phyloP scores from a whole-genome alignment of 305 asterid species.

The Solanum aculeatissimum region DNA sequence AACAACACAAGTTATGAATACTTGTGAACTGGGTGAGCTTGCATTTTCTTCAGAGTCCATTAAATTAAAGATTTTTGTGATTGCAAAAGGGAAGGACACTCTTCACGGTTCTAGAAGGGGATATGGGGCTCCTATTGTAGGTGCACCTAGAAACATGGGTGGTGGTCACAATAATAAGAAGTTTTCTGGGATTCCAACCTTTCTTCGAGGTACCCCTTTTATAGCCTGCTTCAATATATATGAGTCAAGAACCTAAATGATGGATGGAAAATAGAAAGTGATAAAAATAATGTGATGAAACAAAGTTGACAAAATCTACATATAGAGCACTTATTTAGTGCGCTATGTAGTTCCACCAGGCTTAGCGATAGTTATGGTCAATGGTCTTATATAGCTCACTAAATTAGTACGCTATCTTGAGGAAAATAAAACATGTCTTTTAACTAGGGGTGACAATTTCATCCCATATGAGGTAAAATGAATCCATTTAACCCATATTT shows the following conservation, averaged over 20 bases:
- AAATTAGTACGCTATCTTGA: neutral
- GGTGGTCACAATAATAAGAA: constrained; percentile 48
- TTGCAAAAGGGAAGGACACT: constrained; percentile 60
- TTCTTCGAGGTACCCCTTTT: constrained; percentile 58
- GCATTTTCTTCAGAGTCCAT: constrained; percentile 42
- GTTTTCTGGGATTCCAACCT: constrained; percentile 45
- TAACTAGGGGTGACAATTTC: no score
- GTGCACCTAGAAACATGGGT: constrained; percentile 46
- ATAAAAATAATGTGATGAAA: no score
- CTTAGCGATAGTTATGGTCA: neutral
- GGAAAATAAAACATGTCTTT: neutral
- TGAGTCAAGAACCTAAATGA: neutral
- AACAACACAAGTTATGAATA: constrained; percentile 15
- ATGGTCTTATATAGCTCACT: neutral
- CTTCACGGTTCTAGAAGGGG: constrained; percentile 55
- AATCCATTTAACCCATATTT: no score
- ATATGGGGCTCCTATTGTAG: constrained; percentile 63
- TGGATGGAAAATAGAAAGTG: neutral
- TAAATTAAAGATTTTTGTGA: constrained; percentile 46
- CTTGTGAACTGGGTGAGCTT: constrained; percentile 25
- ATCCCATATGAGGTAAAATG: no score
- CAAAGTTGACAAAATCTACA: neutral
- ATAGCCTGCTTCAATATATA: neutral
- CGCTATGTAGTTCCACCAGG: neutral
- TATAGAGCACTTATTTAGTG: neutral